These are phyloP conservation scores for Funneliformis caledonium DNA, from an alignment of 371 early-diverging fungal genomes.

Conservation along the genomic window DNA sequence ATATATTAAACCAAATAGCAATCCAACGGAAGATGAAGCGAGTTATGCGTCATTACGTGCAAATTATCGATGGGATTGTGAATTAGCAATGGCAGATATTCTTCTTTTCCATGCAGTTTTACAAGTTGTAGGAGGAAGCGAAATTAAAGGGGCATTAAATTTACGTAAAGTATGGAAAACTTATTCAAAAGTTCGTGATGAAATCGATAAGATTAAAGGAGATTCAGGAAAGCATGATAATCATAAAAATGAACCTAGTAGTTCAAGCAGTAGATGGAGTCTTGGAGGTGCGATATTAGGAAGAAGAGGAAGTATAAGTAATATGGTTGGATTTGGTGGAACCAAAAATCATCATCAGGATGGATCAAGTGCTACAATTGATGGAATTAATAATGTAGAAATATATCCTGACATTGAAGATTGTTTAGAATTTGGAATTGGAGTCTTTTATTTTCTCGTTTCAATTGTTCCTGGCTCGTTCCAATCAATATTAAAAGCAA, in stretches of 20 bases:
- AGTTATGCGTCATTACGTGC: slow-evolving; percentile 45
- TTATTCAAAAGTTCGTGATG: slow-evolving; percentile 49
- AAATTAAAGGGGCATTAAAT: slow-evolving; percentile 50
- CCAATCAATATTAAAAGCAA: slow-evolving; percentile 46
- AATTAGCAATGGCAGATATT: slow-evolving; percentile 48
- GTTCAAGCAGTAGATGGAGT: slow-evolving; percentile 35
- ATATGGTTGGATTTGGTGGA: slow-evolving; percentile 43
- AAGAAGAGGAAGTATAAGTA: slow-evolving; percentile 12
- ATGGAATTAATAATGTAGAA: slow-evolving; percentile 45
- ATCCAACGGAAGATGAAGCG: slow-evolving; percentile 37
- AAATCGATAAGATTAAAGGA: slow-evolving; percentile 43
- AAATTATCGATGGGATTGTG: slow-evolving; percentile 54
- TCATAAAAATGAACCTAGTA: slow-evolving; percentile 36
- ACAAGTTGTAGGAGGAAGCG: slow-evolving; percentile 46
- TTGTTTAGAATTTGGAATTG: slow-evolving; percentile 48
- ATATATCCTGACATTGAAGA: slow-evolving; percentile 47
- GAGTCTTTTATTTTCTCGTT: slow-evolving; percentile 49
- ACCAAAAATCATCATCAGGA: slow-evolving; percentile 33
- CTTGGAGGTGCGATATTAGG: not conserved
- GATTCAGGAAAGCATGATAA: slow-evolving; percentile 16
- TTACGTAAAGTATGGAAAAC: slow-evolving; percentile 50
- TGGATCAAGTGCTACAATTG: slow-evolving; percentile 32
- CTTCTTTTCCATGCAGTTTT: slow-evolving; percentile 49
- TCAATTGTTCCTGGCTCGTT: slow-evolving; percentile 48
- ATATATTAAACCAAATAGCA: slow-evolving; percentile 41